Percentiles rank a stretch among this genome's conserved stretches.
These are phyloP conservation scores for Eucalyptus paniculata DNA, from an alignment of 345 rosid genomes.

Conservation along the genomic window DNA sequence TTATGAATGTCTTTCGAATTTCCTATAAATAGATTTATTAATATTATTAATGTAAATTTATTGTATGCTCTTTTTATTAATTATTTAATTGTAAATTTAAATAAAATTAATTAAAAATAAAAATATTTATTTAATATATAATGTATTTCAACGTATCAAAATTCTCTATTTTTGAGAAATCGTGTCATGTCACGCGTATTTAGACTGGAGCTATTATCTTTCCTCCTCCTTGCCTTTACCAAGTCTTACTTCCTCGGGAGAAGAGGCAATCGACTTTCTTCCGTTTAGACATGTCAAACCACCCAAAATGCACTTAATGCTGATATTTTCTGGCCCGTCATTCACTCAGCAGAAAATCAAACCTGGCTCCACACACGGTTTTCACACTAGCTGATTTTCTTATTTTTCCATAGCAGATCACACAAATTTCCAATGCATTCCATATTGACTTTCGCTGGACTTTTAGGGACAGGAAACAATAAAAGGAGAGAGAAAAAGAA, in stretches of 20 bases:
- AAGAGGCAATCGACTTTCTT: too few species aligned
- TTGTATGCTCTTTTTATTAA: too few species aligned
- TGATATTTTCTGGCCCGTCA: not conserved
- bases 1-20: too few species aligned
- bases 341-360: not conserved
- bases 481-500: not conserved
- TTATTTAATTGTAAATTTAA: too few species aligned
- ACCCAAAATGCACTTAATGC: not conserved
- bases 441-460: too few species aligned
- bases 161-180: too few species aligned
- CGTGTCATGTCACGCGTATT: too few species aligned
- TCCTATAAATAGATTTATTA: too few species aligned
- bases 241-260: not conserved
- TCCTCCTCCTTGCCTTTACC: not conserved
- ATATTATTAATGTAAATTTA: too few species aligned
- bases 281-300: not conserved
- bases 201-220: too few species aligned
- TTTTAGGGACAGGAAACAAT: not conserved
- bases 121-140: too few species aligned
- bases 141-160: accelerated
- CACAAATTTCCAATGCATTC: not conserved
- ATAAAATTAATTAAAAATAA: too few species aligned
- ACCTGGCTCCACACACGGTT: not conserved
- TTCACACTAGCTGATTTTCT: not conserved
- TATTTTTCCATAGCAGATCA: not conserved